Evolutionary conservation across 2,329 filamentous ascomycete genomes (phyloP).

Genomic region (Botrytis porri): DNA sequence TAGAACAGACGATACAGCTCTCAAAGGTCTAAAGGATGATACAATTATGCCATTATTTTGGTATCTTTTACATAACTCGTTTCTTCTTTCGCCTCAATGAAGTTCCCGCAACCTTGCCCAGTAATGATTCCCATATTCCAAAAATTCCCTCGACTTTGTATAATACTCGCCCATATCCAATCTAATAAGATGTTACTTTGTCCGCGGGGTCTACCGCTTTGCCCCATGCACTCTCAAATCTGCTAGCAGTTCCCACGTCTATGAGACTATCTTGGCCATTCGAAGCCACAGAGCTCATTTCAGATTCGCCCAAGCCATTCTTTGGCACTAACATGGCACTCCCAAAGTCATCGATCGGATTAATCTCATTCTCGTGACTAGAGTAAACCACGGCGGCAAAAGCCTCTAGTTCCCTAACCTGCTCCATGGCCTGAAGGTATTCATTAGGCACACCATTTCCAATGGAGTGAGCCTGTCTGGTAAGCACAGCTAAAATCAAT

Average conservation of each 20-base stretch:
- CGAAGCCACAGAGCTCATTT: slow-evolving; percentile 23
- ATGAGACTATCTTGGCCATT: slow-evolving; percentile 50
- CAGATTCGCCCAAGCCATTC: slow-evolving; percentile 23
- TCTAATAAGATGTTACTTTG: slow-evolving; percentile 23
- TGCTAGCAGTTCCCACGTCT: slow-evolving; percentile 49
- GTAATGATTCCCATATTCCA: slow-evolving; percentile 13
- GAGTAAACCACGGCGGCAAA: slow-evolving; percentile 87
- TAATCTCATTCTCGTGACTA: slow-evolving; percentile 73
- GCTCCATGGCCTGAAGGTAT: slow-evolving; percentile 72
- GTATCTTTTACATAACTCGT: slow-evolving; percentile 21
- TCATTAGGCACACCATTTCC: slow-evolving; percentile 73
- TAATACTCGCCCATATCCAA: slow-evolving; percentile 14
- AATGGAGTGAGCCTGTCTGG: slow-evolving; percentile 85
- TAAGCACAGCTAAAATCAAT: slow-evolving; percentile 84
- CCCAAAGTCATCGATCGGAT: slow-evolving; percentile 32
- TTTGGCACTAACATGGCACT: slow-evolving; percentile 25
- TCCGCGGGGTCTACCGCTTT: slow-evolving; percentile 51
- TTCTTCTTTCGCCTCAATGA: slow-evolving; percentile 1
- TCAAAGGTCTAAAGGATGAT: slow-evolving; percentile 7
- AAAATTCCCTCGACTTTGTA: background rate
- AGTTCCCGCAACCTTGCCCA: slow-evolving; percentile 1
- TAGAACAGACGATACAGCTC: background rate
- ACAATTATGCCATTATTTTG: slow-evolving; percentile 18
- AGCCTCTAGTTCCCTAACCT: slow-evolving; percentile 71
- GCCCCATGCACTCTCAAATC: slow-evolving; percentile 69